Percentiles rank a stretch among this genome's conserved stretches.
phyloP scores from a whole-genome alignment of 2,329 filamentous ascomycete species.

The Aspergillus glaucus region DNA sequence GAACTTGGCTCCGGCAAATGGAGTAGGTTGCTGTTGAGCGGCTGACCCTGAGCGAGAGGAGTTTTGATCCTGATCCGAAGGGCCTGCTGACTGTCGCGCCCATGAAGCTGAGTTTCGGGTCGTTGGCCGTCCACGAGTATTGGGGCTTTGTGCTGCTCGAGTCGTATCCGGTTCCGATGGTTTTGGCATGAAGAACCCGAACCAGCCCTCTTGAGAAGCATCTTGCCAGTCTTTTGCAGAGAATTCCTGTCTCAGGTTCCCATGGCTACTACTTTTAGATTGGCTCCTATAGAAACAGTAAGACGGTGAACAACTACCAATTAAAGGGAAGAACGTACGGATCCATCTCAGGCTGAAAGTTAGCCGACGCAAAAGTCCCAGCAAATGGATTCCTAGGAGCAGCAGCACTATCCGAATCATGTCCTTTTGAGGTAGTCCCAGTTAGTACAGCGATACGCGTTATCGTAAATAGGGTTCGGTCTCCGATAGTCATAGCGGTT shows the following conservation, averaged over 20 bases:
- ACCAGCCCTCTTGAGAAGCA: constrained; percentile 23
- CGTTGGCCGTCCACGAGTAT: constrained; percentile 14
- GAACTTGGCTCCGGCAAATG: constrained; percentile 32
- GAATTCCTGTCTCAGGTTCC: constrained; percentile 33
- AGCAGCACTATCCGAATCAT: constrained; percentile 25
- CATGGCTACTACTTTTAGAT: constrained; percentile 29
- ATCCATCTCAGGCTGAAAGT: neutral
- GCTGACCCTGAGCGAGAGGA: constrained; percentile 11
- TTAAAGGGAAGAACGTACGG: neutral
- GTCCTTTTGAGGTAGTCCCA: constrained; percentile 21
- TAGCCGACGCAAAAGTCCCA: constrained; percentile 5
- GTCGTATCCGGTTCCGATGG: constrained; percentile 16
- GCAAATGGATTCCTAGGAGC: constrained; percentile 15
- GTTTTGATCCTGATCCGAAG: constrained; percentile 15
- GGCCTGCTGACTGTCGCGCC: constrained; percentile 11
- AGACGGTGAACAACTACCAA: constrained; percentile 3
- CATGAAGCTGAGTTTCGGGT: constrained; percentile 13
- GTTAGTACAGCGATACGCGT: constrained; percentile 19
- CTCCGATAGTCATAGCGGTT: constrained; percentile 13
- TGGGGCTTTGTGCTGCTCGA: constrained; percentile 12
- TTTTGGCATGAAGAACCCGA: constrained; percentile 32
- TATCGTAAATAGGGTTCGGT: constrained; percentile 11
- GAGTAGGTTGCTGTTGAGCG: constrained; percentile 20
- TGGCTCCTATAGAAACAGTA: constrained; percentile 5
- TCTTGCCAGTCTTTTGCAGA: constrained; percentile 37